A percentile compares a stretch with the other conserved stretches of the same genome.
Evolutionary conservation across 768 basidiomycete species (phyloP).

Genomic region (Amanita rimosa): DNA sequence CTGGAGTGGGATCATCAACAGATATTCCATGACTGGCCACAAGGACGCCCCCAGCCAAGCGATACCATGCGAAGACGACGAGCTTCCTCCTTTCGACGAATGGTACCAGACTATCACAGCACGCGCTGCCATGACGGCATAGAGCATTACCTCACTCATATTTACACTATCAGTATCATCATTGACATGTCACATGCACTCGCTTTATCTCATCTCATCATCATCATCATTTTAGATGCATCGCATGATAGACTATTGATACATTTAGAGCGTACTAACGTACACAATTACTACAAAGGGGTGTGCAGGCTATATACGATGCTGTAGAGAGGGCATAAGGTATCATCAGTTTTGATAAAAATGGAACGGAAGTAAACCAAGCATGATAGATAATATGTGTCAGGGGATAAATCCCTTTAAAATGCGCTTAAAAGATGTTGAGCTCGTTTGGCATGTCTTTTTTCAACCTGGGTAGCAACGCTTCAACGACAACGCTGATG

Average conservation of each 20-base stretch:
- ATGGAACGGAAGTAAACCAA: not conserved
- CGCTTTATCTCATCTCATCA: not conserved
- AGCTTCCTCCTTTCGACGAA: conserved; percentile 28
- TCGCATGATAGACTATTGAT: conserved; percentile 1
- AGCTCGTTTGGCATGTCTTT: conserved; percentile 44
- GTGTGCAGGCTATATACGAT: conserved; percentile 1
- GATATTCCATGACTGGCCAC: conserved; percentile 5
- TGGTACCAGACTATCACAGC: conserved; percentile 23
- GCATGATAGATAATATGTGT: not conserved
- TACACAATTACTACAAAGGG: not conserved
- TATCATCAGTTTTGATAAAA: not conserved
- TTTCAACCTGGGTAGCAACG: conserved; percentile 33
- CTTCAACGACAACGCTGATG: not conserved
- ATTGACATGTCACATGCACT: conserved; percentile 3
- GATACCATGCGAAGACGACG: conserved; percentile 25
- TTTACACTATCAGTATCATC: not conserved
- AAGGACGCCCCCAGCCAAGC: conserved; percentile 2
- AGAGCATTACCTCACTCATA: not conserved
- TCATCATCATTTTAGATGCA: not conserved
- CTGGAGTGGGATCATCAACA: not conserved
- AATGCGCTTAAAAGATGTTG: conserved; percentile 47
- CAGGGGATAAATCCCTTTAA: conserved; percentile 17
- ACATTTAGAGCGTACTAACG: not conserved
- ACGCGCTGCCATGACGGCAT: conserved; percentile 5
- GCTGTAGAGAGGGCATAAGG: not conserved